Percentiles rank a stretch among this genome's conserved stretches.
phyloP scores from a whole-genome alignment of 1,284 basidiomycete species.

The Ustilago trichophora region DNA sequence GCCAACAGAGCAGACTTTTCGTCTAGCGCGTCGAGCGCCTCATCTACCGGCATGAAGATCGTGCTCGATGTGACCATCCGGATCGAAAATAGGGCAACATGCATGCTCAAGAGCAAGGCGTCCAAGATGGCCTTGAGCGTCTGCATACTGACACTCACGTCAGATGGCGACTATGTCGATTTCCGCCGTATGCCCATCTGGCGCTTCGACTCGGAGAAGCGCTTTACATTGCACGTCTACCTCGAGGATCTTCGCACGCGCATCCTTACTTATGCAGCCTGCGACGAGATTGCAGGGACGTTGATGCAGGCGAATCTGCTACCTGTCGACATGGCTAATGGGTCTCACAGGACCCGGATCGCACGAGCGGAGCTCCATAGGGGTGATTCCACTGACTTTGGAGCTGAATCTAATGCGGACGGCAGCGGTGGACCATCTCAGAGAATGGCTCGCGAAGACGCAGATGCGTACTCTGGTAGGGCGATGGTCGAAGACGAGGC shows the following conservation, averaged over 20 bases:
- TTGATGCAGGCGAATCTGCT: constrained; percentile 31
- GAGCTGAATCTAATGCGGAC: neutral
- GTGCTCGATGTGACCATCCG: constrained; percentile 29
- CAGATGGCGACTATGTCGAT: constrained; percentile 36
- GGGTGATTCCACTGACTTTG: constrained; percentile 1
- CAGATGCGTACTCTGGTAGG: too few relatives aligned
- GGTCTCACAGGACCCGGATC: constrained; percentile 20
- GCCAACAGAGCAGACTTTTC: neutral
- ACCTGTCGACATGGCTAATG: constrained; percentile 33
- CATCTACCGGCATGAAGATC: constrained; percentile 8
- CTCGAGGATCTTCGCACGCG: constrained; percentile 59
- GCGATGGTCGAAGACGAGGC: too few relatives aligned
- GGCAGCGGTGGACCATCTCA: neutral
- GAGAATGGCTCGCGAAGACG: neutral
- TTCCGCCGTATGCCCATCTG: constrained; percentile 51
- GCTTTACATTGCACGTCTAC: constrained; percentile 46
- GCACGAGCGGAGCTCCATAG: constrained; percentile 10
- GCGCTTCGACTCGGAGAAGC: constrained; percentile 32
- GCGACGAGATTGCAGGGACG: constrained; percentile 47
- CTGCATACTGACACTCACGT: constrained; percentile 31
- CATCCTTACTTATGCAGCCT: constrained; percentile 43
- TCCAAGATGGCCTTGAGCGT: constrained; percentile 37
- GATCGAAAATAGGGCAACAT: constrained; percentile 32
- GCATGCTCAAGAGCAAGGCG: constrained; percentile 39
- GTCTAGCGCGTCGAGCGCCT: neutral